Evolutionary conservation across 1,139 yeast genomes (phyloP).

Genomic region (Hyphopichia khmerensis): DNA sequence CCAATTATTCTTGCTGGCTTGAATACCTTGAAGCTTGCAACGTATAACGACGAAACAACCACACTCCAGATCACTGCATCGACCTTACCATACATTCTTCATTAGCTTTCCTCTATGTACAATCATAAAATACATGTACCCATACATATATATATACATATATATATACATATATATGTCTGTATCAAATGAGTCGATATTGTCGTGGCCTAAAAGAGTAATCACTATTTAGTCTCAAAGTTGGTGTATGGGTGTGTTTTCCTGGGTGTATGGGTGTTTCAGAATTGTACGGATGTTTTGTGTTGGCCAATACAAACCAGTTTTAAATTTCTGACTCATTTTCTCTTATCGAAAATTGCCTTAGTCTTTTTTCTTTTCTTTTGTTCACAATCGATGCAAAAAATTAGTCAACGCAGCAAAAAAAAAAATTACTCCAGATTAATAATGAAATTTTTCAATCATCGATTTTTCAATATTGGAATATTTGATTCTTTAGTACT

Average conservation of each 20-base stretch:
- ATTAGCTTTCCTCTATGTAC: neutral
- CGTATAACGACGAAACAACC: slow-evolving; percentile 41
- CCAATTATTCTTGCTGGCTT: slow-evolving; percentile 23
- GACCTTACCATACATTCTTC: neutral
- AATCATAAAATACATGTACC: too few relatives aligned
- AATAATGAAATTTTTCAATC: too few relatives aligned
- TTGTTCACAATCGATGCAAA: neutral
- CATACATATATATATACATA: too few relatives aligned
- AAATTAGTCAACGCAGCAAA: neutral
- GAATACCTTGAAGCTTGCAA: slow-evolving; percentile 31
- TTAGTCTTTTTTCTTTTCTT: neutral
- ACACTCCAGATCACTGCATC: too few relatives aligned
- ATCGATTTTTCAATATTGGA: too few relatives aligned
- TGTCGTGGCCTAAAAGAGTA: neutral
- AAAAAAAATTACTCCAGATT: neutral
- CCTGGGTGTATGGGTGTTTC: slow-evolving; percentile 1
- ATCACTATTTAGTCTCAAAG: neutral
- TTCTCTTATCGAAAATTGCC: neutral
- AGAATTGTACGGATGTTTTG: too few relatives aligned
- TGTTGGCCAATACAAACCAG: slow-evolving; percentile 21
- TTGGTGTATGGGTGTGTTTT: neutral
- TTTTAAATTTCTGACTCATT: slow-evolving; percentile 28
- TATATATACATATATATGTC: neutral
- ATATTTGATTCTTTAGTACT: too few relatives aligned
- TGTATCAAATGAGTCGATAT: neutral